Evolutionary conservation across 495 filamentous ascomycete species (phyloP).

Genomic region (Lophiotrema nucula): DNA sequence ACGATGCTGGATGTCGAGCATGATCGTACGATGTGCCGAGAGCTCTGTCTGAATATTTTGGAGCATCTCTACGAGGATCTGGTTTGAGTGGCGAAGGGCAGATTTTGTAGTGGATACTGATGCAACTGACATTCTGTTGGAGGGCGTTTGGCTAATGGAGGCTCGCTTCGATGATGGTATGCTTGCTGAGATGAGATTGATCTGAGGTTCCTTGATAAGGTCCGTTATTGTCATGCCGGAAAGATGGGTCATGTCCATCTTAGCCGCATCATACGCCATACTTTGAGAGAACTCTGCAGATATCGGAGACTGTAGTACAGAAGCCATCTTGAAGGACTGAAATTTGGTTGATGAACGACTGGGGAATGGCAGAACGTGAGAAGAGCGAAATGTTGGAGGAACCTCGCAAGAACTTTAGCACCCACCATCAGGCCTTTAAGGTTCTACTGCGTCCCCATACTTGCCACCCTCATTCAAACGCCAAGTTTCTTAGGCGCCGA

Average conservation of each 20-base stretch:
- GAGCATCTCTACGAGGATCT: slow-evolving; percentile 22
- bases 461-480: slow-evolving; percentile 6
- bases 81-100: slow-evolving; percentile 16
- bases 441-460: not conserved
- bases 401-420: not conserved
- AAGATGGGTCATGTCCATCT: slow-evolving; percentile 16
- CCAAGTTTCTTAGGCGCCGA: slow-evolving; percentile 21
- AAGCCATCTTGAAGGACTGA: slow-evolving; percentile 2
- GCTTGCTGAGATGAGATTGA: slow-evolving; percentile 13
- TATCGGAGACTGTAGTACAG: not conserved
- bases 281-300: slow-evolving; percentile 6
- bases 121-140: slow-evolving; percentile 13
- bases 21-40: slow-evolving; percentile 19
- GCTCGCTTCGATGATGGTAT: not conserved
- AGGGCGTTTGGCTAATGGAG: slow-evolving; percentile 5
- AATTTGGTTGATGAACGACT: not conserved
- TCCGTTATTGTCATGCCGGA: slow-evolving; percentile 22
- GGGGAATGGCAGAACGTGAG: not conserved
- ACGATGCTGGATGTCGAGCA: slow-evolving; percentile 26
- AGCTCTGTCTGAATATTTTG: slow-evolving; percentile 23
- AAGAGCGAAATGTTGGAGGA: not conserved
- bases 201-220: slow-evolving; percentile 7
- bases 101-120: slow-evolving; percentile 25
- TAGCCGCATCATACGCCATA: slow-evolving; percentile 2
- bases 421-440: not conserved